phyloP scores from a whole-genome alignment of 2,329 filamentous ascomycete species.

The Penicillium sp. region DNA sequence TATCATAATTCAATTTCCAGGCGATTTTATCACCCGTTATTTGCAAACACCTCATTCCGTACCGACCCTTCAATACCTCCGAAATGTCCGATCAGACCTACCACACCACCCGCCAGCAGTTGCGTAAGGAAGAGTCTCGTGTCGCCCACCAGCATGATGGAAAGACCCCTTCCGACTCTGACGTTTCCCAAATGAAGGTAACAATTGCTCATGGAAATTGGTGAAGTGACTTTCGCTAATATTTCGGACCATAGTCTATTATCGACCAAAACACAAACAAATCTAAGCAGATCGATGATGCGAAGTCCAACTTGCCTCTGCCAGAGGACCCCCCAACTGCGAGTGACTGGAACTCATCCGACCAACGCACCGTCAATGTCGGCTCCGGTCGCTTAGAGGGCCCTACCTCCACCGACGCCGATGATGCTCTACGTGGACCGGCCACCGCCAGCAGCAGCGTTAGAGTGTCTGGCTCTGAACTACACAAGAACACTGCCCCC shows the following conservation, averaged over 20 bases:
- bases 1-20: neutral
- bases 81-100: slow-evolving; percentile 48
- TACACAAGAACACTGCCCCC: slow-evolving; percentile 58
- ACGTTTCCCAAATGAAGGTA: slow-evolving; percentile 54
- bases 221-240: neutral
- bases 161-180: slow-evolving; percentile 48
- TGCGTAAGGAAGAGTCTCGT: slow-evolving; percentile 53
- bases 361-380: slow-evolving; percentile 70
- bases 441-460: slow-evolving; percentile 62
- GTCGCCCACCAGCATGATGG: slow-evolving; percentile 46
- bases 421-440: slow-evolving; percentile 61
- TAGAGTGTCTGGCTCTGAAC: slow-evolving; percentile 53
- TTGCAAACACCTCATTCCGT: neutral
- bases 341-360: slow-evolving; percentile 78
- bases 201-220: slow-evolving; percentile 1
- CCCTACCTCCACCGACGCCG: slow-evolving; percentile 54
- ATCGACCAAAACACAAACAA: slow-evolving; percentile 56
- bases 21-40: neutral
- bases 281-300: slow-evolving; percentile 67
- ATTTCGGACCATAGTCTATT: slow-evolving; percentile 33
- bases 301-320: slow-evolving; percentile 74
- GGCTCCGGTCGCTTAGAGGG: slow-evolving; percentile 64
- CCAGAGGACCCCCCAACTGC: slow-evolving; percentile 75
- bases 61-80: neutral
- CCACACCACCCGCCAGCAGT: slow-evolving; percentile 54